Percentiles rank a stretch among this genome's conserved stretches.
Conservation (phyloP, 305 asterid species). For the Andrographis paniculata region DNA sequence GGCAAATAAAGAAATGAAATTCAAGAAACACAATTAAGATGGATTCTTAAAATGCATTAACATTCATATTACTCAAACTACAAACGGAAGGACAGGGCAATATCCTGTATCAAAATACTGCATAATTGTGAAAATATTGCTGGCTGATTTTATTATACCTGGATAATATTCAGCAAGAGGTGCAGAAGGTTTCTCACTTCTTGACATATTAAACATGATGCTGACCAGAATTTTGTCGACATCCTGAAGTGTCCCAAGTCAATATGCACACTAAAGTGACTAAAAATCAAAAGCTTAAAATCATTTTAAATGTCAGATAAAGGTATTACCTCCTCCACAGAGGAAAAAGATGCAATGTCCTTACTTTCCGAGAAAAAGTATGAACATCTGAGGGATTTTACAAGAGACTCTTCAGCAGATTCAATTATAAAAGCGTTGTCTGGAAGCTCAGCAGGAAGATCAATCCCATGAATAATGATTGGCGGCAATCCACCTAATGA, state of each 20-base stretch:
- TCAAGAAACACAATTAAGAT: constrained; percentile 18
- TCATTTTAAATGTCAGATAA: constrained; percentile 2
- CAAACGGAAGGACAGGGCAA: constrained; percentile 1
- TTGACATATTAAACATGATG: constrained; percentile 66
- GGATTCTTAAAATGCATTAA: constrained; percentile 10
- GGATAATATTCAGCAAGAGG: constrained; percentile 83
- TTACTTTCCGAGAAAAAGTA: constrained; percentile 41
- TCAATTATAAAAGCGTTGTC: constrained; percentile 32
- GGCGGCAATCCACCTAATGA: constrained; percentile 39
- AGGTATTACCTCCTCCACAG: constrained; percentile 62
- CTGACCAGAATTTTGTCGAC: constrained; percentile 72
- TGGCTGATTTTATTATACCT: constrained; percentile 32
- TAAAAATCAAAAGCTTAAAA: constrained; percentile 8
- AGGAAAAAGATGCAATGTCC: constrained; percentile 31
- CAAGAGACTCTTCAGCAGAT: constrained; percentile 33
- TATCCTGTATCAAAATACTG: constrained; percentile 4
- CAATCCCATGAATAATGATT: constrained; percentile 52
- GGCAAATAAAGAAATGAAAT: constrained; percentile 17
- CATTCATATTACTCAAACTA: constrained; percentile 13
- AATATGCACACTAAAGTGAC: constrained; percentile 15
- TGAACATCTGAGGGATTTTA: constrained; percentile 47
- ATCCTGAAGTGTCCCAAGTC: constrained; percentile 36
- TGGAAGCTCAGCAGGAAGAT: constrained; percentile 36
- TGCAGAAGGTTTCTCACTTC: constrained; percentile 49
- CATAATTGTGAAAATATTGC: not conserved